These are phyloP conservation scores for Hypoxylon intermedium DNA, from an alignment of 495 filamentous ascomycete species.

Conservation along the genomic window DNA sequence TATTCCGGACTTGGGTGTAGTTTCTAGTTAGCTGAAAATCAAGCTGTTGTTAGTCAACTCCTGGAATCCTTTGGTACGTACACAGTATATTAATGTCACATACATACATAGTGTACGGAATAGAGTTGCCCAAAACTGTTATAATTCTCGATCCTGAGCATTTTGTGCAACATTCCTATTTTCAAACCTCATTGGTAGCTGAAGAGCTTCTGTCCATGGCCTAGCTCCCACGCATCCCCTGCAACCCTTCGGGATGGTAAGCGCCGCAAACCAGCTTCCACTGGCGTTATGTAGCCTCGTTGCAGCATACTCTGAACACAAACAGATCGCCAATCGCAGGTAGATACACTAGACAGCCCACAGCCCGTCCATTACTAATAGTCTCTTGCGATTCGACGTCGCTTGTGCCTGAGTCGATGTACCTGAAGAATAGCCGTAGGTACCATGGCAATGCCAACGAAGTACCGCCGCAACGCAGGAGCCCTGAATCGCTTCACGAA, in stretches of 20 bases:
- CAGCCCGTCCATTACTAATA: not conserved
- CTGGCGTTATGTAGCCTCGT: conserved; percentile 1
- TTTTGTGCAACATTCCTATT: conserved; percentile 8
- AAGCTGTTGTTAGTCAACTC: not conserved
- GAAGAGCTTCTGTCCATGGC: conserved; percentile 23
- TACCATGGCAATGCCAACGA: conserved; percentile 18
- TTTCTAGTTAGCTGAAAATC: conserved; percentile 9
- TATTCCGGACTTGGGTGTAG: conserved; percentile 23
- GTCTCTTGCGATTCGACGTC: not conserved
- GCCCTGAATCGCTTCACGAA: conserved; percentile 38
- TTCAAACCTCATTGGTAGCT: conserved; percentile 26
- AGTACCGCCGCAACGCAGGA: conserved; percentile 27
- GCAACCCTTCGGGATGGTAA: conserved; percentile 22
- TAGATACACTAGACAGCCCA: not conserved
- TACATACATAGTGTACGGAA: too few relatives aligned
- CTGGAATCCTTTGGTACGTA: not conserved
- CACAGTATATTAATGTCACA: too few relatives aligned
- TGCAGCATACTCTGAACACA: too few relatives aligned
- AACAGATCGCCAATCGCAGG: too few relatives aligned
- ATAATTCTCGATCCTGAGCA: too few relatives aligned
- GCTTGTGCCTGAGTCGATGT: conserved; percentile 18
- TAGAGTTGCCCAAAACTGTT: too few relatives aligned
- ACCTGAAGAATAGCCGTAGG: conserved; percentile 35
- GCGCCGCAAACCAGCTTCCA: conserved; percentile 17
- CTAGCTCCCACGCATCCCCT: conserved; percentile 21